Evolutionary conservation across 805 yeast genomes (phyloP), one percentile per base, ranked within the genome.

Genomic region (Kodamaea restingae): DNA sequence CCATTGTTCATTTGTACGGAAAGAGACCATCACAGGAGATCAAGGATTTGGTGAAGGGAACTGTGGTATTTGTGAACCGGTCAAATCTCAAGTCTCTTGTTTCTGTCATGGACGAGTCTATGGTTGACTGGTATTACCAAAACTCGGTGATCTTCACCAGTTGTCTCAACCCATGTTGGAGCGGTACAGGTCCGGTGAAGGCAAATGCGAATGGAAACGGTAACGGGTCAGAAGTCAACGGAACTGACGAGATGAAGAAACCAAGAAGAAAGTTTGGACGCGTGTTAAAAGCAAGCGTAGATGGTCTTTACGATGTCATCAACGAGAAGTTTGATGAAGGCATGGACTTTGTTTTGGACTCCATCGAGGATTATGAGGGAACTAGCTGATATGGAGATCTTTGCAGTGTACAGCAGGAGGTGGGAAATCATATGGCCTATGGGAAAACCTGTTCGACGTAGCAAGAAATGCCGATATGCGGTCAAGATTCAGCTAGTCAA

Each of bases 251-350:
- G 32, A 54, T 56, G 26, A 88, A 87, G 54, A 75, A 81, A 55
- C 96, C 96, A 27, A 77, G 98, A 56, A 80, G 86, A 60, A 91
- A 88, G 60, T 88, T 81, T 54, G 98, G 98, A 15, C 75, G 96
- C 43, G 96, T 93, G 2, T 61, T 90, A 38, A 78, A 81, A 50
- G 76, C 93, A 4, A 79, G 80, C 32, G 65, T 71, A 18, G 91
- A 84, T 50, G 88, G 91, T 1, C 55, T 90, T 42, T 82, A 79
- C 63, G 84, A 84, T 44, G 77, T 87, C 10, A 73, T 88, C 38
- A 81, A 80, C 44, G 96, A 87, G 56, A 70, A 88, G 55, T 85
- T 86, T 48, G 88, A 83, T 21, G 97, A 88, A 53, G 85, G 90
- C 2, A 73, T 84, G 12, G 96, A 87, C 53, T 90, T 88, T 55